Percentiles rank a stretch among this genome's conserved stretches.
Evolutionary conservation across 495 filamentous ascomycete genomes (phyloP).

Genomic region (Annulohypoxylon moriforme): DNA sequence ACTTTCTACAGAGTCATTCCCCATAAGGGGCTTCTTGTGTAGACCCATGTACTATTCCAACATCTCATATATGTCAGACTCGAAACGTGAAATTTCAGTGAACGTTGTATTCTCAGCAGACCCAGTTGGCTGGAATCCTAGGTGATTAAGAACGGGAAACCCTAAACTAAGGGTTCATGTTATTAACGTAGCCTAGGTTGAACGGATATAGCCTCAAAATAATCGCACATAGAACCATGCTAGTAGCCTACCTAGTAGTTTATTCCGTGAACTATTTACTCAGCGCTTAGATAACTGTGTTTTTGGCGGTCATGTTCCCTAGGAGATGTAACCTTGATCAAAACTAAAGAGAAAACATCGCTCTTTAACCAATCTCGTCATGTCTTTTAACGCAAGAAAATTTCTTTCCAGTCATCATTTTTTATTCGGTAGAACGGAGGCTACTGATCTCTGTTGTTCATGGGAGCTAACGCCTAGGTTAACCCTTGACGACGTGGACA

Average conservation of each 20-base stretch:
- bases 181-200: not conserved
- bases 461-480: too few relatives aligned
- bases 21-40: too few relatives aligned
- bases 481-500: too few relatives aligned
- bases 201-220: not conserved
- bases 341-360: not conserved
- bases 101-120: not conserved
- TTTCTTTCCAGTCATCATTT: not conserved
- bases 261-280: not conserved
- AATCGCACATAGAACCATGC: not conserved
- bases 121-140: not conserved
- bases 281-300: too few relatives aligned
- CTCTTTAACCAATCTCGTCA: not conserved
- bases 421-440: too few relatives aligned
- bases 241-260: not conserved
- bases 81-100: not conserved
- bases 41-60: too few relatives aligned
- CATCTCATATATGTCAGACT: not conserved
- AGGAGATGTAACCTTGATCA: not conserved
- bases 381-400: too few relatives aligned
- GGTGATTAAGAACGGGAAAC: not conserved
- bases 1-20: too few relatives aligned
- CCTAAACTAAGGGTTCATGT: not conserved
- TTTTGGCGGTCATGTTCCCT: not conserved
- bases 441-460: too few relatives aligned